Percentiles rank a stretch among this genome's conserved stretches.
These are phyloP conservation scores for Cryptococcus wingfieldii DNA, from an alignment of 1,284 basidiomycete genomes.

Conservation along the genomic window DNA sequence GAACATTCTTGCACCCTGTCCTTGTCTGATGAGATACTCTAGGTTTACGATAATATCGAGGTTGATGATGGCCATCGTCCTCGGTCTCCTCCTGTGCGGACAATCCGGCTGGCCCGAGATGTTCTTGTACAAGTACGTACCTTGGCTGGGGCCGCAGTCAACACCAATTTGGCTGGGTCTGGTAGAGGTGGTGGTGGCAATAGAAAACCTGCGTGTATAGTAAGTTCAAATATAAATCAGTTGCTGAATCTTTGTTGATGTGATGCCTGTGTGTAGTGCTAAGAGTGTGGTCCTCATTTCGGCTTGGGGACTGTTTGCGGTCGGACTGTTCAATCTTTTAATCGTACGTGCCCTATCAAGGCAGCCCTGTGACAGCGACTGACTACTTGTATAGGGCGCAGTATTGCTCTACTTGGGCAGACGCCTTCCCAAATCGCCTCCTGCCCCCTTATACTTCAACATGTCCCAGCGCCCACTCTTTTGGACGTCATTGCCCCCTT, in stretches of 20 bases:
- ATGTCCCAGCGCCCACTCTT: constrained; percentile 18
- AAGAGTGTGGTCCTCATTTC: constrained; percentile 18
- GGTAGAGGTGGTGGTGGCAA: constrained; percentile 16
- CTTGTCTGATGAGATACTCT: background rate
- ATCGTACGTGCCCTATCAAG: constrained; percentile 11
- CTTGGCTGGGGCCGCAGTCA: constrained; percentile 31
- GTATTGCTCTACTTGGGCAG: constrained; percentile 18
- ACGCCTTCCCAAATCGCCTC: constrained; percentile 22
- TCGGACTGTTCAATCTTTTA: constrained; percentile 21
- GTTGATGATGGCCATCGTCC: constrained; percentile 9
- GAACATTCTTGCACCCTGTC: background rate
- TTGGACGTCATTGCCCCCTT: constrained; percentile 18
- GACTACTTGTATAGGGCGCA: constrained; percentile 10
- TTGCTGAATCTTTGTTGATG: background rate
- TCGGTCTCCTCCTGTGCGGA: constrained; percentile 12
- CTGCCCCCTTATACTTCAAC: constrained; percentile 29
- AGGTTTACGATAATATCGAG: constrained; percentile 19
- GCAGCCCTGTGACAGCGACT: background rate
- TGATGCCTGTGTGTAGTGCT: constrained; percentile 4
- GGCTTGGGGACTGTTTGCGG: constrained; percentile 18
- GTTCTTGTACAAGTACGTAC: constrained; percentile 19
- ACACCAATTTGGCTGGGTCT: constrained; percentile 25
- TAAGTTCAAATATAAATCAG: constrained; percentile 5
- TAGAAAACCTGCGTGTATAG: constrained; percentile 26
- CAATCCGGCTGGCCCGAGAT: constrained; percentile 30